Conservation (phyloP, 2,329 filamentous ascomycete species). For the Didymella glomerata region DNA sequence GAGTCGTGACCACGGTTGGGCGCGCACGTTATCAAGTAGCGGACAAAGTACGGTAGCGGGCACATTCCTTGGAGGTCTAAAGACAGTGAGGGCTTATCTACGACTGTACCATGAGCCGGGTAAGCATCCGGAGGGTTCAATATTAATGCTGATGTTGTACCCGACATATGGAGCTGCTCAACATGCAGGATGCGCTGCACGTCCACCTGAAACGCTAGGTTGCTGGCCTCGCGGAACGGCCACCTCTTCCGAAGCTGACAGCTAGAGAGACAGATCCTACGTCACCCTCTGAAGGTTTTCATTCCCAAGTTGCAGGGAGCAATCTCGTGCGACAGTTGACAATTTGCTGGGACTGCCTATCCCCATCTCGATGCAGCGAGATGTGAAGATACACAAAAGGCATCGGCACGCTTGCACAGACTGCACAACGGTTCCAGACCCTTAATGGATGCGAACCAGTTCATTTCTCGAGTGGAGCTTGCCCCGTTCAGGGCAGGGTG, state of each 20-base stretch:
- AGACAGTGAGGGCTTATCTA: not conserved
- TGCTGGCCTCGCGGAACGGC: not conserved
- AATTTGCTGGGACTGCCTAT: conserved; percentile 5
- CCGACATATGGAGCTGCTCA: not conserved
- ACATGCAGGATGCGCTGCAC: not conserved
- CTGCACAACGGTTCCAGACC: conserved; percentile 24
- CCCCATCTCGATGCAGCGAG: conserved; percentile 7
- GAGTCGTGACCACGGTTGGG: conserved; percentile 1
- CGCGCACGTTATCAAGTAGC: not conserved
- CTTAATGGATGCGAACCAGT: conserved; percentile 19
- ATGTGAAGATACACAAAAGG: conserved; percentile 23
- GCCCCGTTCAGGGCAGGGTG: conserved; percentile 18
- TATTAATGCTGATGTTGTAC: not conserved
- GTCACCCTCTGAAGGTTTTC: not conserved
- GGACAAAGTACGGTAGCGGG: not conserved
- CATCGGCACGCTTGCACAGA: conserved; percentile 21
- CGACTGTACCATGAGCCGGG: not conserved
- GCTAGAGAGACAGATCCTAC: not conserved
- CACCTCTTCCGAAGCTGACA: not conserved
- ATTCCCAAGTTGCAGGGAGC: not conserved
- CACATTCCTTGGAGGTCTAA: not conserved
- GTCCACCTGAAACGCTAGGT: not conserved
- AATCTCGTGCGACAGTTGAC: conserved; percentile 1
- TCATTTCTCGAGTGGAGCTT: conserved; percentile 24
- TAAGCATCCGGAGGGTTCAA: not conserved